Percentiles rank a stretch among this genome's conserved stretches.
Evolutionary conservation across 208 protist species (phyloP).

Genomic region (Leishmania martiniquensis): DNA sequence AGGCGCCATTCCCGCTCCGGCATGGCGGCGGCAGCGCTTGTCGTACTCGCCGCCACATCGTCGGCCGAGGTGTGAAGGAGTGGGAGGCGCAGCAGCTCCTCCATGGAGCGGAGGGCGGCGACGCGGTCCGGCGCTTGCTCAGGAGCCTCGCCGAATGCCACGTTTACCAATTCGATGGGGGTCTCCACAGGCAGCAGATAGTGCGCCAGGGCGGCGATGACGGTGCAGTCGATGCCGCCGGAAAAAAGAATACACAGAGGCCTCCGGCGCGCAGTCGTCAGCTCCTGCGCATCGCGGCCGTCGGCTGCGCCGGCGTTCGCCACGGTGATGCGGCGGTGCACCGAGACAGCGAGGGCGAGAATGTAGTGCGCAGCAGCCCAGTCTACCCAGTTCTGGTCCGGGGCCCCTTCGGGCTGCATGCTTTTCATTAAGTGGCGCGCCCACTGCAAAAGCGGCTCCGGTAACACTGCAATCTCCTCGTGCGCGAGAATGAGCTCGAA

Average conservation of each 20-base stretch:
- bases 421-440: constrained; percentile 29
- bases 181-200: constrained; percentile 72
- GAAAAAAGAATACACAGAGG: constrained; percentile 92
- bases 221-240: constrained; percentile 95
- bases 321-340: constrained; percentile 64
- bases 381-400: constrained; percentile 44
- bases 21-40: neutral
- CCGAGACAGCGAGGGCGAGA: constrained; percentile 69
- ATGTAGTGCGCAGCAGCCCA: constrained; percentile 65
- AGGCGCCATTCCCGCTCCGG: constrained; percentile 84
- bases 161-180: constrained; percentile 95
- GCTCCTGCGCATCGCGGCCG: constrained; percentile 39
- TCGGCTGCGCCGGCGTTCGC: constrained; percentile 52
- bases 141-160: constrained; percentile 88
- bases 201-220: constrained; percentile 93
- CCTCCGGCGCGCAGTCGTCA: constrained; percentile 40
- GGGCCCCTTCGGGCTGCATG: constrained; percentile 25
- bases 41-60: neutral
- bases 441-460: constrained; percentile 33
- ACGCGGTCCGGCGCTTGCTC: constrained; percentile 87
- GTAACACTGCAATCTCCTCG: constrained; percentile 36
- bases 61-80: constrained; percentile 33
- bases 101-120: constrained; percentile 68
- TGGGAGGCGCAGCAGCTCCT: constrained; percentile 81
- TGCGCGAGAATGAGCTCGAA: constrained; percentile 35